These are phyloP conservation scores for Clarireedia homoeocarpa DNA, from an alignment of 2,329 filamentous ascomycete genomes.

Conservation along the genomic window DNA sequence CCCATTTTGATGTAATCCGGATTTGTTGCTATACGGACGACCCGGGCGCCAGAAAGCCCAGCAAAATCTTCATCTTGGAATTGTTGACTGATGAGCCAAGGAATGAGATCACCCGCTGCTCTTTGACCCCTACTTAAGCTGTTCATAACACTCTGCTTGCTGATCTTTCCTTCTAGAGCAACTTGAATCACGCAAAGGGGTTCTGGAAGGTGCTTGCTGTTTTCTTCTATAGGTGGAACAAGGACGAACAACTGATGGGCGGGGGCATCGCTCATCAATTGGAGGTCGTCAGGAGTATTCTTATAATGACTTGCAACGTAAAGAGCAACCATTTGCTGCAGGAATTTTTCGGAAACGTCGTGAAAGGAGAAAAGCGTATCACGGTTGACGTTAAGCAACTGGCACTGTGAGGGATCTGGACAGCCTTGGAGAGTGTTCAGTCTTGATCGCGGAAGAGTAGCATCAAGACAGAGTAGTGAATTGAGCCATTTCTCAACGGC, in stretches of 20 bases:
- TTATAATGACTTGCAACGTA: conserved; percentile 98
- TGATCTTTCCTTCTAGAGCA: conserved; percentile 90
- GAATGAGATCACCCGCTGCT: conserved; percentile 87
- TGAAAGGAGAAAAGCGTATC: conserved; percentile 98
- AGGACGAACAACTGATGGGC: conserved; percentile 95
- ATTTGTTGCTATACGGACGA: conserved; percentile 94
- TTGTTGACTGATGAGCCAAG: conserved; percentile 95
- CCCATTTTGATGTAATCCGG: conserved; percentile 90
- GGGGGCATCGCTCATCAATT: conserved; percentile 95
- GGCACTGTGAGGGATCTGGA: conserved; percentile 84
- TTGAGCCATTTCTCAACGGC: conserved; percentile 95
- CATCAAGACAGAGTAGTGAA: conserved; percentile 85
- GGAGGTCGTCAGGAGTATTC: conserved; percentile 95
- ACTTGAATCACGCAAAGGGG: conserved; percentile 94
- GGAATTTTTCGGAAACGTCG: conserved; percentile 89
- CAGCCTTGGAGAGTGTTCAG: conserved; percentile 46
- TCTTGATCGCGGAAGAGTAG: conserved; percentile 67
- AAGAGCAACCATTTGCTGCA: conserved; percentile 96
- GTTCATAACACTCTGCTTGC: conserved; percentile 83
- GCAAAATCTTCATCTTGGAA: conserved; percentile 98
- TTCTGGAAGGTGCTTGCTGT: conserved; percentile 73
- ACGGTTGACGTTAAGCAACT: conserved; percentile 88
- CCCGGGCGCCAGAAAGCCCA: conserved; percentile 78
- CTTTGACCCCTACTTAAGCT: conserved; percentile 82
- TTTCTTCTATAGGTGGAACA: conserved; percentile 74